A percentile compares a stretch with the other conserved stretches of the same genome.
phyloP scores from a whole-genome alignment of 148 eudicot genomes.

The Heliosperma pusillum region DNA sequence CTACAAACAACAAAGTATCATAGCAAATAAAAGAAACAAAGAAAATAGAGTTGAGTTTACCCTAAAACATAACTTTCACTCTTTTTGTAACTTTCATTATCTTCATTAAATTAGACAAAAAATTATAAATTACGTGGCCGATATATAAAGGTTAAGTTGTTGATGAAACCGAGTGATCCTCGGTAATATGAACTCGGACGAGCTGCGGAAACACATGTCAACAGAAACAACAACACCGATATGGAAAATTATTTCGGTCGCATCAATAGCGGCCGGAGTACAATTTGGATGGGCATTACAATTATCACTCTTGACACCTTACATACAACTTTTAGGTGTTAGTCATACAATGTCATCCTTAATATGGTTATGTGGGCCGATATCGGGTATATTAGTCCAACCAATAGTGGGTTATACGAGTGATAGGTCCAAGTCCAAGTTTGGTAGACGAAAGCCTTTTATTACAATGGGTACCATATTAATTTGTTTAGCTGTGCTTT shows the following conservation, averaged over 20 bases:
- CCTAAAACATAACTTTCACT: too few relatives aligned
- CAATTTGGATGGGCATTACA: conserved; percentile 90
- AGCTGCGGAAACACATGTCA: conserved; percentile 16
- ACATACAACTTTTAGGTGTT: conserved; percentile 62
- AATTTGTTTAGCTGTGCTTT: conserved; percentile 46
- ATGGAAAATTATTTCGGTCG: conserved; percentile 39
- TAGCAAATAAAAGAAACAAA: too few relatives aligned
- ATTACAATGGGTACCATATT: conserved; percentile 49
- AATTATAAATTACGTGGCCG: background rate
- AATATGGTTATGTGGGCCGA: conserved; percentile 93
- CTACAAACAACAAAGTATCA: background rate
- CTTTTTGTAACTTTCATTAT: too few relatives aligned
- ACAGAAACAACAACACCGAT: conserved; percentile 18
- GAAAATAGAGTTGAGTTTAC: too few relatives aligned
- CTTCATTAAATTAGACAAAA: background rate
- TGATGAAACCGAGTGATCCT: background rate
- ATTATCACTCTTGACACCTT: conserved; percentile 71
- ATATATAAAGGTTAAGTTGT: background rate
- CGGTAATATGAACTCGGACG: conserved; percentile 21
- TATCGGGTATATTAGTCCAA: conserved; percentile 74
- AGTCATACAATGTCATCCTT: conserved; percentile 59
- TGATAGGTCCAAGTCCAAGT: conserved; percentile 43
- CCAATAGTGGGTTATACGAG: conserved; percentile 71
- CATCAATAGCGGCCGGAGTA: conserved; percentile 72
- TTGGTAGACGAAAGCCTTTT: conserved; percentile 81